Conservation (phyloP, 1,139 yeast genomes). For the Scheffersomyces segobiensis region DNA sequence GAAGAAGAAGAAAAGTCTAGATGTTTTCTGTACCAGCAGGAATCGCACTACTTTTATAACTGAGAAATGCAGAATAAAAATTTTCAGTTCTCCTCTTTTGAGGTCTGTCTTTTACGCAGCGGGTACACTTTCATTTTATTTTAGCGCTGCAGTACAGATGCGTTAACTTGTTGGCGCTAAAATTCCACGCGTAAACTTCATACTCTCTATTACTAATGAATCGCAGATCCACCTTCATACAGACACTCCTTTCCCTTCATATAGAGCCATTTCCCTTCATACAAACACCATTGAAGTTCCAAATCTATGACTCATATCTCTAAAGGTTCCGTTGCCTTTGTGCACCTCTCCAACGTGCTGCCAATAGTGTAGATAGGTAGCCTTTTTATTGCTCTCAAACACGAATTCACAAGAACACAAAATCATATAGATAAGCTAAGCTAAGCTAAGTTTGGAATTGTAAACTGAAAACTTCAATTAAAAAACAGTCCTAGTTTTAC, state of each 20-base stretch:
- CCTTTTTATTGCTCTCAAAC: not conserved
- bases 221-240: not conserved
- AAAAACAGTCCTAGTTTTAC: not conserved
- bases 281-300: not conserved
- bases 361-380: not conserved
- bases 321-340: not conserved
- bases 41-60: constrained; percentile 8
- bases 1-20: constrained; percentile 2
- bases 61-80: constrained; percentile 8
- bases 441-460: not conserved
- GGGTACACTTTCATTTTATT: not conserved
- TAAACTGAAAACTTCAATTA: not conserved
- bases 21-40: not conserved
- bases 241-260: not conserved
- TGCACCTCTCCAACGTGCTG: not conserved
- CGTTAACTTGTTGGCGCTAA: not conserved
- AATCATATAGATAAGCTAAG: not conserved
- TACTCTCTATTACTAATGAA: not conserved
- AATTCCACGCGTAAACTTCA: not conserved
- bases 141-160: not conserved
- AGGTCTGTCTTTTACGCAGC: constrained; percentile 6
- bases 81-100: constrained; percentile 5
- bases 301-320: not conserved
- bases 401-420: not conserved
- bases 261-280: not conserved